These are phyloP conservation scores for Leccinum obscurum DNA, from an alignment of 768 basidiomycete genomes.

Conservation along the genomic window DNA sequence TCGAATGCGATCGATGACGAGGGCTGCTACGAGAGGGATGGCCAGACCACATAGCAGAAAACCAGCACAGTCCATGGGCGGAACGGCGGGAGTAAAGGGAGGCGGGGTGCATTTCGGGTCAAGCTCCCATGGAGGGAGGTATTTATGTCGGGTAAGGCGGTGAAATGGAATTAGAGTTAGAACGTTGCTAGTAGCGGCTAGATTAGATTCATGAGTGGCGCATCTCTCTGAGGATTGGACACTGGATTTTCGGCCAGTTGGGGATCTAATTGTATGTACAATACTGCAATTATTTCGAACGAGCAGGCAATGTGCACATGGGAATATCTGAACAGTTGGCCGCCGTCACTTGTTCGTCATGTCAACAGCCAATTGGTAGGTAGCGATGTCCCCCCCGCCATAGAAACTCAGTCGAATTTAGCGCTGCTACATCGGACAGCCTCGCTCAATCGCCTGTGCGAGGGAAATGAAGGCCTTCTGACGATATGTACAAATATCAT, in stretches of 20 bases:
- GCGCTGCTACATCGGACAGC: conserved; percentile 11
- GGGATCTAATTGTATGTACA: not conserved
- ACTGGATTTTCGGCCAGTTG: conserved; percentile 9
- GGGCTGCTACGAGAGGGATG: conserved; percentile 13
- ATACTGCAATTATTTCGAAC: conserved; percentile 7
- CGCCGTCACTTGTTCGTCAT: conserved; percentile 15
- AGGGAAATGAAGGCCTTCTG: conserved; percentile 23
- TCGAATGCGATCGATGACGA: conserved; percentile 20
- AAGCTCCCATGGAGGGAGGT: conserved; percentile 24
- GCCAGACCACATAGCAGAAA: conserved; percentile 23
- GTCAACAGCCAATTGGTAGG: conserved; percentile 17
- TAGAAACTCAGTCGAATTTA: conserved; percentile 16
- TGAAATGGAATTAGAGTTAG: conserved; percentile 33
- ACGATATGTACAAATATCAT: conserved; percentile 14
- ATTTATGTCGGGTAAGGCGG: conserved; percentile 33
- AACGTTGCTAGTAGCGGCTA: conserved; percentile 18
- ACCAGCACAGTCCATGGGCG: conserved; percentile 27
- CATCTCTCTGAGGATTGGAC: conserved; percentile 4
- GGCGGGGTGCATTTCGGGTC: conserved; percentile 30
- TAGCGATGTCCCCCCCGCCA: conserved; percentile 4
- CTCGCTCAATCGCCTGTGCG: conserved; percentile 4
- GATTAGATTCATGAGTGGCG: conserved; percentile 34
- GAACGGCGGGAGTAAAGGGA: conserved; percentile 23
- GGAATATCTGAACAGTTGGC: not conserved
- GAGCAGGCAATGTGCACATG: not conserved